phyloP scores from a whole-genome alignment of 208 protist genomes.

The Trypanosomatidae sp. region DNA sequence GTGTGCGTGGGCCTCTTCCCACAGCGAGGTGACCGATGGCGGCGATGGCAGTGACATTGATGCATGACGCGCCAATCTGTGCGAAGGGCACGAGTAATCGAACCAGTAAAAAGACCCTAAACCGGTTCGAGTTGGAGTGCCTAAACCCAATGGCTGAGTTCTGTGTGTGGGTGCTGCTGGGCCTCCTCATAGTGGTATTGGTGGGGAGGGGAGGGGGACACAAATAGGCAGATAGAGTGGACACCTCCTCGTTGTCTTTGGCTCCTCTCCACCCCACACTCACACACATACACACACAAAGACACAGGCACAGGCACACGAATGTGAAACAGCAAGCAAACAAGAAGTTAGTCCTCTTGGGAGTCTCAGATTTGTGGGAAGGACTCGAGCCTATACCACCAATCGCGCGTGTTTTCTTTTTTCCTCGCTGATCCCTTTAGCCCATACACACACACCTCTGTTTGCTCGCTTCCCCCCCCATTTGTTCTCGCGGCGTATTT shows the following conservation, averaged over 20 bases:
- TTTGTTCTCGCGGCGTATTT: neutral
- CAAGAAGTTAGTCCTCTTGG: neutral
- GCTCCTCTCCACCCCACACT: neutral
- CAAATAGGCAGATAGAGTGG: neutral
- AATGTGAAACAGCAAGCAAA: neutral
- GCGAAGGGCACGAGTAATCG: neutral
- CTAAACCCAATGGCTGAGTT: neutral
- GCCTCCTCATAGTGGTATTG: neutral
- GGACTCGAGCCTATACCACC: neutral
- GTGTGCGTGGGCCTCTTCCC: neutral
- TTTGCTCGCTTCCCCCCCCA: neutral
- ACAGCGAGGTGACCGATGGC: neutral
- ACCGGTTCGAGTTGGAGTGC: neutral
- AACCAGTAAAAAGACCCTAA: neutral
- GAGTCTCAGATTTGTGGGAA: neutral
- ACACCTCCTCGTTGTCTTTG: neutral
- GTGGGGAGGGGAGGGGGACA: neutral
- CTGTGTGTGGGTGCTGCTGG: neutral
- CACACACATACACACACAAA: too few relatives aligned
- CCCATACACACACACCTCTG: too few relatives aligned
- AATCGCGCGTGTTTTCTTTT: neutral
- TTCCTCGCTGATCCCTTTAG: neutral
- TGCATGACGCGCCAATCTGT: neutral
- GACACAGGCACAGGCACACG: neutral
- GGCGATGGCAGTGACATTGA: neutral